Base-by-base conservation (phyloP, 2,329 filamentous ascomycete genomes). In the Ustilaginoidea virens region DNA sequence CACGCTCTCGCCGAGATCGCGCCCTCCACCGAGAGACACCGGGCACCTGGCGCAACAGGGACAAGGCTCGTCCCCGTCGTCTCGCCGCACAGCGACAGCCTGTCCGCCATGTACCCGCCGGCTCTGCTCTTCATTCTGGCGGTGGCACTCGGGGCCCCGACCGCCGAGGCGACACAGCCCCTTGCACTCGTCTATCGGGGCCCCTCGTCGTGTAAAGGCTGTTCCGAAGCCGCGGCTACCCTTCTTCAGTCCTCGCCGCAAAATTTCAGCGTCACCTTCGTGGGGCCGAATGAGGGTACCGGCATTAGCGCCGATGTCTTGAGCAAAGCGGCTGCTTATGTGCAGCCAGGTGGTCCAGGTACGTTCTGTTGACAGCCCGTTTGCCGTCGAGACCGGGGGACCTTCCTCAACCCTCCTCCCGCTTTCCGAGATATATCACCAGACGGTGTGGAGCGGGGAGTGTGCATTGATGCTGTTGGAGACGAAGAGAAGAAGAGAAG, bases 161-260 rank as follows among this genome's bases (percentile, higher is more conserved):
- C 30, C 6, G 21, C 30, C 10, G 23, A 19, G 3, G 20, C 29
- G 2, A 7, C 25, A 3, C 30, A 18, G 11, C 30, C 30, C 12
- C 26, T 22, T 8, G 38, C 38, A 8, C 28, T 44, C 6, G 41
- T 44, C 4, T 44, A 42, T 27, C 39, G 37, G n/a, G 39, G 39
- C 3, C 33, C 36, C 1, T 30, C 34, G 2, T 33, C 38, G 5
- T 39, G 34, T 23, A 28, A 37, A 10, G 37, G 37, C 18, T 39
- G 40, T 20, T 31, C 33, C n/a, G 32, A 36, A 13, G 32, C 37
- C 3, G 37, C 43, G 2, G 37, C 29, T 9, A n/a, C 35, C 4
- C 29, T 45, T 4, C 36, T 45, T 0, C 17, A 42, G 22, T 33
- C 33, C 3, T 44, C 41, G 2, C 12, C 33, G 4, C 35, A 30